These are phyloP conservation scores for Epichloe scottii DNA, from an alignment of 2,329 filamentous ascomycete species.

Conservation along the genomic window DNA sequence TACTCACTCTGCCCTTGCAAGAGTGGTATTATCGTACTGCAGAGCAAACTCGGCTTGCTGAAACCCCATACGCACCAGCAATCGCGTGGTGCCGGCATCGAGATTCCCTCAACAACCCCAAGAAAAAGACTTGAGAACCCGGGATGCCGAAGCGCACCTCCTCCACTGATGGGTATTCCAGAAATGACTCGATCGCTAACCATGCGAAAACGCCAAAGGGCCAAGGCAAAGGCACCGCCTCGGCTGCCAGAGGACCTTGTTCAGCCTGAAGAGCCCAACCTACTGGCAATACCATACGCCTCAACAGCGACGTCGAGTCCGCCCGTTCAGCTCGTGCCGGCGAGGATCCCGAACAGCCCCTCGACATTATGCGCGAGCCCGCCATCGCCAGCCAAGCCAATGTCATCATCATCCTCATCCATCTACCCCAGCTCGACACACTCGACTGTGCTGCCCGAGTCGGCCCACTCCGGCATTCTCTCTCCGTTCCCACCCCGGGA, in stretches of 20 bases:
- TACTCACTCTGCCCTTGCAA: too few species aligned
- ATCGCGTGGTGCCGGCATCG: neutral
- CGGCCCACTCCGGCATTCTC: neutral
- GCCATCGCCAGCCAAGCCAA: neutral
- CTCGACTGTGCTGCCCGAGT: neutral
- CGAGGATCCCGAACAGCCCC: neutral
- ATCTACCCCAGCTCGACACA: conserved; percentile 2
- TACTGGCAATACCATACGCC: conserved; percentile 1
- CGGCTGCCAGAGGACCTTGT: neutral
- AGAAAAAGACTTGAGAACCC: neutral
- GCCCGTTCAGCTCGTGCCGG: neutral
- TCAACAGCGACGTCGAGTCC: neutral
- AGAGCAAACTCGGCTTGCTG: too few species aligned
- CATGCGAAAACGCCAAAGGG: neutral
- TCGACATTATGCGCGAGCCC: neutral
- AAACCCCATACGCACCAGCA: too few species aligned
- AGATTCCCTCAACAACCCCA: neutral
- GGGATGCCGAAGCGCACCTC: neutral
- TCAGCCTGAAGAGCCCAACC: neutral
- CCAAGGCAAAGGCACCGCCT: neutral
- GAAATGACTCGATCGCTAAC: neutral
- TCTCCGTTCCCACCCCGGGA: neutral
- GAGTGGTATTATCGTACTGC: too few species aligned
- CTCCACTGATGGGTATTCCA: neutral
- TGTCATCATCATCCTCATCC: neutral